These are phyloP conservation scores for Boletus eberwhitei DNA, from an alignment of 768 basidiomycete species.

Conservation along the genomic window DNA sequence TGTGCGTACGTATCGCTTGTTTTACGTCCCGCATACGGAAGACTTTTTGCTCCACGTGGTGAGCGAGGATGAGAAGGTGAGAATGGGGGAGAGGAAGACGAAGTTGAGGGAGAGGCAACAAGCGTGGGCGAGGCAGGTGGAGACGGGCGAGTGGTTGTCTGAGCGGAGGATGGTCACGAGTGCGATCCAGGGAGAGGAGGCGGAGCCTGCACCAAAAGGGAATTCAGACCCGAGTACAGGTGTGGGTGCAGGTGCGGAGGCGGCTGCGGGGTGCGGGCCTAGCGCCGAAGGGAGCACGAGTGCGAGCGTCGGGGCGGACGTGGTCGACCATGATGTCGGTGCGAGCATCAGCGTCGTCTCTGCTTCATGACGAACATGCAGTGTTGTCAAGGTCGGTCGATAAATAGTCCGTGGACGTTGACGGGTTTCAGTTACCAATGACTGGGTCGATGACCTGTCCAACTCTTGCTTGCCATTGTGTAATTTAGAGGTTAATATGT, in stretches of 20 bases:
- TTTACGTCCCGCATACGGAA: slow-evolving; percentile 26
- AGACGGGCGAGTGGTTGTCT: slow-evolving; percentile 11
- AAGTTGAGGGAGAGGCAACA: slow-evolving; percentile 10
- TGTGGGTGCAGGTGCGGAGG: not conserved
- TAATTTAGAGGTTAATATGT: no score
- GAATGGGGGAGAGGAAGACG: not conserved
- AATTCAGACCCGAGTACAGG: not conserved
- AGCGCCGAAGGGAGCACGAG: not conserved
- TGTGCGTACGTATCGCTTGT: slow-evolving; percentile 26
- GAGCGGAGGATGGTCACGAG: not conserved
- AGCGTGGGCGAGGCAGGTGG: slow-evolving; percentile 16
- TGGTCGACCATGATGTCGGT: not conserved
- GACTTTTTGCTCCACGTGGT: slow-evolving; percentile 18
- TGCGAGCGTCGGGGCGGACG: not conserved
- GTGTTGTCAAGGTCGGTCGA: no score
- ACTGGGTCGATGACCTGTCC: no score
- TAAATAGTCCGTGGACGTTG: no score
- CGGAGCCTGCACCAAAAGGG: not conserved
- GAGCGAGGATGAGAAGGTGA: slow-evolving; percentile 9
- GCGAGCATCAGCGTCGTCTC: not conserved
- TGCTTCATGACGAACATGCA: slow-evolving; percentile 7
- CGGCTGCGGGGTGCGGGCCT: not conserved
- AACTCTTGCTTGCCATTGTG: no score
- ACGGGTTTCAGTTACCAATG: no score
- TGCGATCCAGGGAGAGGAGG: not conserved